Evolutionary conservation across 768 basidiomycete genomes (phyloP).

Genomic region (Tylopilus sp.): DNA sequence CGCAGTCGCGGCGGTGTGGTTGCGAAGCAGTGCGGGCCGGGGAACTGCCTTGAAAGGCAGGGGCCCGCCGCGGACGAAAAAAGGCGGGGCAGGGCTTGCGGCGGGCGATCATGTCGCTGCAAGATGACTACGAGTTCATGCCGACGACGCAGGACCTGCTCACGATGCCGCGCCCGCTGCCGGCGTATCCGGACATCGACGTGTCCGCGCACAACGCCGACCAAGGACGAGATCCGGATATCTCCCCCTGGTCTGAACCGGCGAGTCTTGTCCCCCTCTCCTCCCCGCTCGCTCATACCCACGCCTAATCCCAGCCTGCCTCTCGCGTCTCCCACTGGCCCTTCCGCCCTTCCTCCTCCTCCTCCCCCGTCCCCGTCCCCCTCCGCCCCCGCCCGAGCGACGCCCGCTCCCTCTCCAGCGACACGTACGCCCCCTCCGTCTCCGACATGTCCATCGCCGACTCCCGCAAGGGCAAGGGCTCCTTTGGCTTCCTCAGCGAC

Average conservation of each 20-base stretch:
- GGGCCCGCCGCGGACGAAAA: not conserved
- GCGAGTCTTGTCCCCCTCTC: not conserved
- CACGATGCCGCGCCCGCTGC: not conserved
- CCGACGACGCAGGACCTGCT: slow-evolving; percentile 8
- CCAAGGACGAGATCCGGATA: slow-evolving; percentile 9
- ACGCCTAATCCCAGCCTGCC: slow-evolving; percentile 12
- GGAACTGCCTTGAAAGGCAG: slow-evolving; percentile 7
- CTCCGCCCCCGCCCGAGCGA: slow-evolving; percentile 30
- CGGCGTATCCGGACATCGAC: slow-evolving; percentile 13
- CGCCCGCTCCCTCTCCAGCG: slow-evolving; percentile 25
- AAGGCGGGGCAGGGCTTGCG: not conserved
- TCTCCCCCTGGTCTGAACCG: slow-evolving; percentile 22
- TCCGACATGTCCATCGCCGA: slow-evolving; percentile 36
- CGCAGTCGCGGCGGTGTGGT: slow-evolving; percentile 7
- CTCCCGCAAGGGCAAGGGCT: slow-evolving; percentile 47
- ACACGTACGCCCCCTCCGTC: slow-evolving; percentile 28
- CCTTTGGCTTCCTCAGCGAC: slow-evolving; percentile 39
- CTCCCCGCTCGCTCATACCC: not conserved
- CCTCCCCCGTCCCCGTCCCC: slow-evolving; percentile 29
- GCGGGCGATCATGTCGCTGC: slow-evolving; percentile 10
- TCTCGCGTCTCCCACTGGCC: slow-evolving; percentile 32
- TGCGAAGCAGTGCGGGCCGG: slow-evolving; percentile 16
- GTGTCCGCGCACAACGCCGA: not conserved
- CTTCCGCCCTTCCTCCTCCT: slow-evolving; percentile 33
- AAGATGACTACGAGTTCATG: slow-evolving; percentile 10